These are phyloP conservation scores for Candolleomyces eurysporus DNA, from an alignment of 768 basidiomycete species.

Conservation along the genomic window DNA sequence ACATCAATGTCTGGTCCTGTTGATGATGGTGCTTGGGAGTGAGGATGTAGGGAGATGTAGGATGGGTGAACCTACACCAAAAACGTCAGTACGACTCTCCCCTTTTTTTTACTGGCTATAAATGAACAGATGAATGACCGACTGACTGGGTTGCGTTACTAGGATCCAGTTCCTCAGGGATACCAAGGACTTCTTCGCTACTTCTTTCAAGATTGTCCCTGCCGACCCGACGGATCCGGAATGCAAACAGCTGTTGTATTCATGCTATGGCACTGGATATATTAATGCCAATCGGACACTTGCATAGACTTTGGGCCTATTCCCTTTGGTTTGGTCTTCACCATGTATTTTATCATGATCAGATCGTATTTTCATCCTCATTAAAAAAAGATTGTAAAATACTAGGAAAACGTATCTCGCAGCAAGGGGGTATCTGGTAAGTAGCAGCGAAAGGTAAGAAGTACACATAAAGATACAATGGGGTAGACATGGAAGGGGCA, in stretches of 20 bases:
- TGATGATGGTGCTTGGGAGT: constrained; percentile 95
- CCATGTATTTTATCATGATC: too few relatives aligned
- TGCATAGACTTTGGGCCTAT: constrained; percentile 39
- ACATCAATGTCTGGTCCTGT: constrained; percentile 81
- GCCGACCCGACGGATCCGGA: constrained; percentile 51
- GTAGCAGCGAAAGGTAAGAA: too few relatives aligned
- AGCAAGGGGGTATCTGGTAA: too few relatives aligned
- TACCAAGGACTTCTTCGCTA: constrained; percentile 78
- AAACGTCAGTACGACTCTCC: constrained; percentile 58
- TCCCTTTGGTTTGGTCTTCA: too few relatives aligned
- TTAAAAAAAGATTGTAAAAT: too few relatives aligned
- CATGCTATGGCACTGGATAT: constrained; percentile 92
- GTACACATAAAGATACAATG: too few relatives aligned
- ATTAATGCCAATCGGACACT: constrained; percentile 82
- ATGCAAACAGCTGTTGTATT: constrained; percentile 68
- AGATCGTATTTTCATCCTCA: too few relatives aligned
- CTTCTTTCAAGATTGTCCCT: constrained; percentile 85
- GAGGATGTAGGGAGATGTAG: constrained; percentile 92
- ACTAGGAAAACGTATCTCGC: too few relatives aligned
- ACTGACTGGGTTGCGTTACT: constrained; percentile 9
- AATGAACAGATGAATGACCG: background rate
- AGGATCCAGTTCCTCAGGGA: constrained; percentile 94
- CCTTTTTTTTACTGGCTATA: background rate
- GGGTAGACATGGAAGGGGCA: too few relatives aligned
- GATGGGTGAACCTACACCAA: constrained; percentile 78